A percentile compares a stretch with the other conserved stretches of the same genome.
These are phyloP conservation scores for Ogataea ganodermae DNA, from an alignment of 805 yeast genomes.

Conservation along the genomic window DNA sequence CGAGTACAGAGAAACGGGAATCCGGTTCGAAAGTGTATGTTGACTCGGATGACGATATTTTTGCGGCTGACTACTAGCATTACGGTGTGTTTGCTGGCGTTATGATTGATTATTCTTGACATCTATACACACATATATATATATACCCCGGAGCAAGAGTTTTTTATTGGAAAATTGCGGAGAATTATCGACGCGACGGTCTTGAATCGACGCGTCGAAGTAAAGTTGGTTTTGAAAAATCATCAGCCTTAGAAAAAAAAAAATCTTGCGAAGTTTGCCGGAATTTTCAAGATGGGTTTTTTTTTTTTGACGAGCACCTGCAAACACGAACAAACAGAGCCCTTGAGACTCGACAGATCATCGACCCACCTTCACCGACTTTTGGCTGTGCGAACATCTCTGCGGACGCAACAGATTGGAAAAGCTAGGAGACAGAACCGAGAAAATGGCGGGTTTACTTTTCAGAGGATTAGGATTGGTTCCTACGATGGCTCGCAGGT, in stretches of 20 bases:
- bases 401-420: not conserved
- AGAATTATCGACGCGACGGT: not conserved
- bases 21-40: not conserved
- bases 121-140: not conserved
- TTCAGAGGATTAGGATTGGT: constrained; percentile 8
- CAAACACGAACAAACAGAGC: too few species aligned
- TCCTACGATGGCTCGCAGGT: constrained; percentile 8
- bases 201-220: constrained; percentile 14
- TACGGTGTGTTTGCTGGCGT: too few species aligned
- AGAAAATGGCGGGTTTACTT: constrained; percentile 3
- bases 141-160: not conserved
- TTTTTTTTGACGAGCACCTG: too few species aligned
- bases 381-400: not conserved
- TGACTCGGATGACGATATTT: constrained; percentile 18
- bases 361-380: not conserved
- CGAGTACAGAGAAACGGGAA: not conserved
- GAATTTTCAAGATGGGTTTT: not conserved
- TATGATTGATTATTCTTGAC: too few species aligned
- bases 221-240: constrained; percentile 3
- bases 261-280: too few species aligned
- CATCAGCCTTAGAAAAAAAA: too few species aligned
- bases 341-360: not conserved
- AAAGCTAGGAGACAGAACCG: not conserved
- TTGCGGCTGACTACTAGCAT: constrained; percentile 20
- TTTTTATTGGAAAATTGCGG: too few species aligned